Base-by-base conservation (phyloP, 306 rosid species). In the Purshia tridentata region DNA sequence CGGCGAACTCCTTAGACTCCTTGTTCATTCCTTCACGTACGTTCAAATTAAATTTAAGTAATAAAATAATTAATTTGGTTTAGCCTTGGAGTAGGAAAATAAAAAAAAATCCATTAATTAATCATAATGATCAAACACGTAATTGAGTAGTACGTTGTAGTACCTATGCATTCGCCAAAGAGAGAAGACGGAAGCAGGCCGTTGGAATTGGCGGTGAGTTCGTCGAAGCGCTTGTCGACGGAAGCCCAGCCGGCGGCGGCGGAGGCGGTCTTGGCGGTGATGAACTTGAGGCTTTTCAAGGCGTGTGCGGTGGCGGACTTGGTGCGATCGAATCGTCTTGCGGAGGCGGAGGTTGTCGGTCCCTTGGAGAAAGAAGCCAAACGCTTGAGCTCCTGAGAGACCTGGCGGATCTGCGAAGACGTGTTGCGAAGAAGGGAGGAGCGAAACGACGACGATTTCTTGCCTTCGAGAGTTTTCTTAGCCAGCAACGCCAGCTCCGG, bases 151-250 rank as follows among this genome's bases (percentile, higher is more conserved):
- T 29, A 29, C 35, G 35, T 29, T 29, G 35, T 29, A 29, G 35
- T 74, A 82, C 91, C 91, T 48, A 86, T 84, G 80, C 91, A 86
- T 65, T 86, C 86, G 29, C 88, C 88, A 61, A 86, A 86, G 73
- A 81, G 81, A 39, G 88, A 79, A 22, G 79, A 71, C 4, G 53
- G 75, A n/a, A 86, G 91, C 8, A 81, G 83, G 5, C 88, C 78
- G 71, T 86, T 60, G 71, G 88, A 41, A 44, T 73, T 62, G 57
- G 78, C 76, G 11, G 91, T 78, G 74, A 86, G 85, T 1, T 82
- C 81, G 29, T 83, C 72, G 55, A 81, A 86, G 6, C 81, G 81
- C 54, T 79, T 80, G 76, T 84, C 90, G 2, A 86, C 88, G 41
- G 80, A 39, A 0, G 70, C 70, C 90, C 90, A 86, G 37, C 72